phyloP scores from a whole-genome alignment of 2,329 filamentous ascomycete genomes.

The Leptographium lundbergii region DNA sequence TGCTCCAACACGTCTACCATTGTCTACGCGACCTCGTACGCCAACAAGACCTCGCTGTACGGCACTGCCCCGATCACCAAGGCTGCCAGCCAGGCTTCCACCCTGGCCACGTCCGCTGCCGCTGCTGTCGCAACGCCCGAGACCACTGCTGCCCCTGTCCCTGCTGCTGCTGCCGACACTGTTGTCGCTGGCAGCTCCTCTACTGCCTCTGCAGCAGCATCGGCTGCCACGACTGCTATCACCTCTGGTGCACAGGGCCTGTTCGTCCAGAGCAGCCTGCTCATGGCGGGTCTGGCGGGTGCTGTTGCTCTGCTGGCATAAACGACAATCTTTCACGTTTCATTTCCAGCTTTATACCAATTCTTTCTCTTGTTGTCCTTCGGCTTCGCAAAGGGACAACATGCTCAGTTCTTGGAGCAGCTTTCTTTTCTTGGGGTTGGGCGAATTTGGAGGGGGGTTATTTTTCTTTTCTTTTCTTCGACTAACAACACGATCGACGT shows the following conservation, averaged over 20 bases:
- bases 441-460: background rate
- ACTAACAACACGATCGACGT: background rate
- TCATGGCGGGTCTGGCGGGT: slow-evolving; percentile 26
- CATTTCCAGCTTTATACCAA: background rate
- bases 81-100: slow-evolving; percentile 10
- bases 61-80: slow-evolving; percentile 12
- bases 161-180: too few species aligned
- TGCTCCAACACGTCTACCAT: slow-evolving; percentile 11
- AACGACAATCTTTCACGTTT: slow-evolving; percentile 1
- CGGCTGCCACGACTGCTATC: background rate
- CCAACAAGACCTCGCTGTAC: slow-evolving; percentile 9
- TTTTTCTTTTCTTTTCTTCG: background rate
- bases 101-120: background rate
- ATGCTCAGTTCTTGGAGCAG: background rate
- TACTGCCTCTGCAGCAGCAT: slow-evolving; percentile 1
- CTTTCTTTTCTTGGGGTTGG: background rate
- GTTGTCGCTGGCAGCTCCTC: background rate
- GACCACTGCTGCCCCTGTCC: background rate
- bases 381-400: too few species aligned
- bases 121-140: background rate
- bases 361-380: background rate
- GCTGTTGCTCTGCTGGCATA: slow-evolving; percentile 27
- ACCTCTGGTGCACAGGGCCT: slow-evolving; percentile 21
- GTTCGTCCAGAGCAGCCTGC: slow-evolving; percentile 25
- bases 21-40: slow-evolving; percentile 12